phyloP scores from a whole-genome alignment of 75 land plant species.

The Pinus albicaulis region DNA sequence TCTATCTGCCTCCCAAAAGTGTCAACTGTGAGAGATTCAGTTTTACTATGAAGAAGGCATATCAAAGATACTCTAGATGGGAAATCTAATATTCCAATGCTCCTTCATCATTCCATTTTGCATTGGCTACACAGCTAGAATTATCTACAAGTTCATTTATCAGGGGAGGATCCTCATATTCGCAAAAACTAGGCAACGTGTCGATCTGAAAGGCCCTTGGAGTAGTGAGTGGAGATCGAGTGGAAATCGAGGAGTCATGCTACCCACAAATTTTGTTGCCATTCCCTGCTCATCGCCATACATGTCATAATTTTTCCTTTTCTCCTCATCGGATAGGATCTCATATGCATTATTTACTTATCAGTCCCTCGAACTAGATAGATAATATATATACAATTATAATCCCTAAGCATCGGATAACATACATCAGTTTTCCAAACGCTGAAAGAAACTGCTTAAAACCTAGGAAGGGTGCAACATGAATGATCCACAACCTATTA shows the following conservation, averaged over 20 bases:
- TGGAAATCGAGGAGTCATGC: slow-evolving; percentile 77
- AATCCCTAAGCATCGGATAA: too few relatives aligned
- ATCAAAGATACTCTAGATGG: slow-evolving; percentile 74
- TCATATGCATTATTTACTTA: too few relatives aligned
- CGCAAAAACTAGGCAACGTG: slow-evolving; percentile 50
- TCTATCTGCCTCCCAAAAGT: slow-evolving; percentile 96
- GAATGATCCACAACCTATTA: too few relatives aligned
- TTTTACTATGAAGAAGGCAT: slow-evolving; percentile 58
- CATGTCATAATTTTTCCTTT: too few relatives aligned
- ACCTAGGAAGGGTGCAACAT: too few relatives aligned
- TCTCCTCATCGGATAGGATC: too few relatives aligned
- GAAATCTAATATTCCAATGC: slow-evolving; percentile 50
- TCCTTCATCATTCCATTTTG: slow-evolving; percentile 60
- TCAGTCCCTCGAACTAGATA: neutral
- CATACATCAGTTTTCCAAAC: too few relatives aligned
- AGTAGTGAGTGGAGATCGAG: slow-evolving; percentile 60
- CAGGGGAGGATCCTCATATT: slow-evolving; percentile 82
- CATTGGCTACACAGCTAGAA: slow-evolving; percentile 79
- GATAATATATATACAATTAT: too few relatives aligned
- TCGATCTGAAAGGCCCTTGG: slow-evolving; percentile 69
- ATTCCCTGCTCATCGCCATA: slow-evolving; percentile 25
- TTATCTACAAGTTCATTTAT: slow-evolving; percentile 45
- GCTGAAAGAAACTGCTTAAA: too few relatives aligned
- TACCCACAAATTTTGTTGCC: slow-evolving; percentile 56
- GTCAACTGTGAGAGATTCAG: slow-evolving; percentile 78